Conservation (phyloP, 2,329 filamentous ascomycete genomes). For the Chaetomiaceae sp. region DNA sequence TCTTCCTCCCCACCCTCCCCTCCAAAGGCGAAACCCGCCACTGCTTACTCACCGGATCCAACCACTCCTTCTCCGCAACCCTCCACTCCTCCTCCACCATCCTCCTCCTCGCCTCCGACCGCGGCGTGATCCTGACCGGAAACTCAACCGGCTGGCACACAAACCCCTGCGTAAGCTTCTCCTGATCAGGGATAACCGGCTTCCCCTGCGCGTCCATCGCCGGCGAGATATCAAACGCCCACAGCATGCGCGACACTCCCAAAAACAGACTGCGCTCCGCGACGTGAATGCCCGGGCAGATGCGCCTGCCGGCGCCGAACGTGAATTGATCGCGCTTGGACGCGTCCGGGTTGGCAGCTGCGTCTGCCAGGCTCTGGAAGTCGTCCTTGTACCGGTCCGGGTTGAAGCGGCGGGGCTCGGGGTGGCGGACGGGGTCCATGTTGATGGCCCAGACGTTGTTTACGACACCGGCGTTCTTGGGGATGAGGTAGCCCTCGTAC, state of each 20-base stretch:
- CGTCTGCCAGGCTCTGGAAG: constrained; percentile 24
- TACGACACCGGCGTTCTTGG: constrained; percentile 41
- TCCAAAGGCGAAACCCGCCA: constrained; percentile 22
- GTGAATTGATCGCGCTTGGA: constrained; percentile 48
- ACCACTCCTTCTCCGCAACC: constrained; percentile 22
- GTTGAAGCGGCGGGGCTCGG: constrained; percentile 40
- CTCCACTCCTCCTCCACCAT: constrained; percentile 26
- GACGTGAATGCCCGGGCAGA: constrained; percentile 56
- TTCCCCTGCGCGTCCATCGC: constrained; percentile 30
- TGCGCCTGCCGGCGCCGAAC: constrained; percentile 52
- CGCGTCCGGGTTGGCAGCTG: constrained; percentile 29
- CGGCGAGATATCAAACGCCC: constrained; percentile 37
- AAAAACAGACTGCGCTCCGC: constrained; percentile 47
- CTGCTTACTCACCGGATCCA: constrained; percentile 27
- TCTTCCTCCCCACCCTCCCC: not conserved
- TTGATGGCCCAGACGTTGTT: constrained; percentile 44
- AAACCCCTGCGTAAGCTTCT: constrained; percentile 39
- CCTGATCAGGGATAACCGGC: constrained; percentile 35
- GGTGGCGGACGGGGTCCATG: constrained; percentile 40
- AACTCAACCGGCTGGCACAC: constrained; percentile 41
- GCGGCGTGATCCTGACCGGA: constrained; percentile 33
- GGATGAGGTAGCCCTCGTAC: constrained; percentile 44
- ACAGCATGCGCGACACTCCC: constrained; percentile 44
- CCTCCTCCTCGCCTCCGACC: constrained; percentile 31
- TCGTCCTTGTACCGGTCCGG: constrained; percentile 37